Evolutionary conservation across 2,329 filamentous ascomycete species (phyloP).

Genomic region (Fusarium sp.): DNA sequence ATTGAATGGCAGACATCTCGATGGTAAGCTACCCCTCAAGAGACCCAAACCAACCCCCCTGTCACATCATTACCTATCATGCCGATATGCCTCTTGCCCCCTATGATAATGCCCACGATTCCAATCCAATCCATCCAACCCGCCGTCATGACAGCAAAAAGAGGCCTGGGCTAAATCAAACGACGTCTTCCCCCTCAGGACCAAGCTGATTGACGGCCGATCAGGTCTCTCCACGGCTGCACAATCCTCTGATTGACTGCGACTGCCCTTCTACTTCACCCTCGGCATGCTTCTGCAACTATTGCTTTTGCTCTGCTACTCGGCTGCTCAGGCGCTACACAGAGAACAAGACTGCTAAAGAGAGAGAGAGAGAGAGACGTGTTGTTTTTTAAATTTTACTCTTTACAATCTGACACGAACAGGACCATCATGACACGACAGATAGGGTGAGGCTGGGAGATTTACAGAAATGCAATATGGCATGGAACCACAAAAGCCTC

Average conservation of each 20-base stretch:
- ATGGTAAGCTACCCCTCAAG: constrained; percentile 69
- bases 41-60: background rate
- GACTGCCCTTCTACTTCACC: constrained; percentile 27
- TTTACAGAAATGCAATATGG: constrained; percentile 5
- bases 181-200: constrained; percentile 36
- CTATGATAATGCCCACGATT: background rate
- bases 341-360: constrained; percentile 5
- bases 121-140: background rate
- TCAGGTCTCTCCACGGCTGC: constrained; percentile 48
- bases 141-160: constrained; percentile 11
- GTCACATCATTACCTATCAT: background rate
- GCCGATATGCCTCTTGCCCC: background rate
- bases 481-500: constrained; percentile 4
- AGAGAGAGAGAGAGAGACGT: background rate
- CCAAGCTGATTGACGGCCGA: constrained; percentile 42
- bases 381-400: constrained; percentile 9
- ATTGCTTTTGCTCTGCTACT: constrained; percentile 31
- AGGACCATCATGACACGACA: constrained; percentile 22
- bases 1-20: constrained; percentile 75
- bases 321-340: constrained; percentile 16
- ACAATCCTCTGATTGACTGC: constrained; percentile 46
- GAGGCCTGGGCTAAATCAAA: constrained; percentile 36
- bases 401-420: constrained; percentile 25
- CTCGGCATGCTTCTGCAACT: constrained; percentile 28
- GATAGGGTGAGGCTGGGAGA: background rate